phyloP scores from a whole-genome alignment of 345 rosid genomes.

The Eucalyptus pauciflora region DNA sequence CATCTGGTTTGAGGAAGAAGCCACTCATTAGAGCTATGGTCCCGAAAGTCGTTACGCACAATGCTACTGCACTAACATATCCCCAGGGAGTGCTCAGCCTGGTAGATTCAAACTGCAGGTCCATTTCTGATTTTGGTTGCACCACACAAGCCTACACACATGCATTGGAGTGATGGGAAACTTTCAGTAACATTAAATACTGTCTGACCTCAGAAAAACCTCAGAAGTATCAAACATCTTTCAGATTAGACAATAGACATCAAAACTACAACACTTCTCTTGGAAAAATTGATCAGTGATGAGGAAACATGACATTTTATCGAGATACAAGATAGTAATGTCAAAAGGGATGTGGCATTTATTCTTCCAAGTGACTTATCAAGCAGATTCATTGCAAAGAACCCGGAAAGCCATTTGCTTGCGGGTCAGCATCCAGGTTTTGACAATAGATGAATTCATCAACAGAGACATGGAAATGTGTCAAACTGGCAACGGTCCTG shows the following conservation, averaged over 20 bases:
- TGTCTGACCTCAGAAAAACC: background rate
- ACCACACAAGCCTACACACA: slow-evolving; percentile 71
- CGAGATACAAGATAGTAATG: background rate
- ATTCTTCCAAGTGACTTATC: background rate
- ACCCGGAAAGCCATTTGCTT: fast-evolving
- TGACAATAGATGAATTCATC: background rate
- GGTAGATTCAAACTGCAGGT: slow-evolving; percentile 78
- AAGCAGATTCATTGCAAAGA: background rate
- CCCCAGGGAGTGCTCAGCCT: slow-evolving; percentile 88
- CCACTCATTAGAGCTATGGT: slow-evolving; percentile 90
- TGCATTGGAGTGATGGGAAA: background rate
- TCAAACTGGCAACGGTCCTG: fast-evolving
- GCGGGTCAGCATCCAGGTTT: fast-evolving
- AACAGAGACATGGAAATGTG: background rate
- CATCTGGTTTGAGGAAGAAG: slow-evolving; percentile 80
- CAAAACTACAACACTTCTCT: background rate
- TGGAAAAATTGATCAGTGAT: background rate
- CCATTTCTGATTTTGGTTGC: slow-evolving; percentile 84
- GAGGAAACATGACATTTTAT: background rate
- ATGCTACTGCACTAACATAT: slow-evolving; percentile 42
- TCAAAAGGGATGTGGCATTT: background rate
- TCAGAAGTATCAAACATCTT: background rate
- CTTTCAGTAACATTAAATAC: background rate
- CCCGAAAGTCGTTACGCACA: slow-evolving; percentile 79
- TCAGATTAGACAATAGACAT: background rate